Conservation (phyloP, 108 stramenopile genomes). For the Bacterosira constricta region DNA sequence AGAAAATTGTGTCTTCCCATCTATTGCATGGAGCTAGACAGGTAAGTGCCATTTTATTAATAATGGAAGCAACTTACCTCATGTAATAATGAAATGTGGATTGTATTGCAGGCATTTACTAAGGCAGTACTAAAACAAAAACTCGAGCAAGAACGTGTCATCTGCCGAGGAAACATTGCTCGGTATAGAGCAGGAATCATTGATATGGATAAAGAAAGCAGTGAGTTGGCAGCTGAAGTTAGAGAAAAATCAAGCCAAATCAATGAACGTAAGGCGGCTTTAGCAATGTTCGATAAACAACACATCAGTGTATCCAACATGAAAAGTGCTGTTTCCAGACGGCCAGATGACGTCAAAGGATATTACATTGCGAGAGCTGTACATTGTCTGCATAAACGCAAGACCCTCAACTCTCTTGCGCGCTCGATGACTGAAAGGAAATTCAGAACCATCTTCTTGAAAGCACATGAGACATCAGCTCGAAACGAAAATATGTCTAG, state of each 20-base stretch:
- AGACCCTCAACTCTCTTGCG: constrained; percentile 7
- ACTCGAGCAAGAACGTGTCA: constrained; percentile 25
- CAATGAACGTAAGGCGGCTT: constrained; percentile 23
- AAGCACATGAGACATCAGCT: no score
- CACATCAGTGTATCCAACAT: constrained; percentile 14
- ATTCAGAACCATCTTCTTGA: no score
- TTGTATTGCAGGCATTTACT: constrained; percentile 41
- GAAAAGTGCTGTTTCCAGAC: constrained; percentile 28
- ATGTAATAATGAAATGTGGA: no score
- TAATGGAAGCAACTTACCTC: no score
- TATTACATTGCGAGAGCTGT: constrained; percentile 6
- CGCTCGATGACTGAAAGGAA: no score
- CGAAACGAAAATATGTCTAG: no score
- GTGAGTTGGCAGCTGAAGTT: constrained; percentile 1
- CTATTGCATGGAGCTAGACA: constrained; percentile 61
- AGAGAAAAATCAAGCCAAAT: constrained; percentile 15
- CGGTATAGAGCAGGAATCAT: constrained; percentile 29
- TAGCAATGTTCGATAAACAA: constrained; percentile 29
- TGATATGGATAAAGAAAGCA: constrained; percentile 2
- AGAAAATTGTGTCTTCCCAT: constrained; percentile 24
- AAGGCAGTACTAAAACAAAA: constrained; percentile 21
- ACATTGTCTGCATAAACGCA: background rate
- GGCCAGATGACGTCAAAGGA: background rate
- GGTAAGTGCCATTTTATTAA: no score
- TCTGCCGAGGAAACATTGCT: constrained; percentile 15